These are phyloP conservation scores for Tilletia caries DNA, from an alignment of 1,284 basidiomycete species.

Conservation along the genomic window DNA sequence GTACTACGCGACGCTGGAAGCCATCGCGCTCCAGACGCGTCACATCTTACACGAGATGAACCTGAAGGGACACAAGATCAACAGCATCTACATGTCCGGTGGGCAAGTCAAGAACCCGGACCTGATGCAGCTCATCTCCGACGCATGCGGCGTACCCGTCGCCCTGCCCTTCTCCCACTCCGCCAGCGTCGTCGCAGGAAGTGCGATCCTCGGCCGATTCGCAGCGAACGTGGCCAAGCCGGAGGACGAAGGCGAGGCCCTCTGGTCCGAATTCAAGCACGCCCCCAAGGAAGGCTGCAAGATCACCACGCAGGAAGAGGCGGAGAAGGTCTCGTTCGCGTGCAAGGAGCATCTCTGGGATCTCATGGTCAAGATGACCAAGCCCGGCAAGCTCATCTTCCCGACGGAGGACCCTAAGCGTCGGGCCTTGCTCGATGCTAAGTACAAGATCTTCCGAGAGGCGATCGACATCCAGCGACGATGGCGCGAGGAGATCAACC, in stretches of 20 bases:
- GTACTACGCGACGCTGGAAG: conserved; percentile 87
- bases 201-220: conserved; percentile 87
- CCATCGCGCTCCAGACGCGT: conserved; percentile 88
- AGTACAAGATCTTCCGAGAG: conserved; percentile 90
- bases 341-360: conserved; percentile 76
- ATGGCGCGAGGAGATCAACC: conserved; percentile 60
- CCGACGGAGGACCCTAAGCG: conserved; percentile 61
- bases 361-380: conserved; percentile 94
- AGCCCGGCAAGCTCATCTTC: conserved; percentile 71
- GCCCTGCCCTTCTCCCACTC: conserved; percentile 72
- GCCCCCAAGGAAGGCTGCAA: conserved; percentile 32
- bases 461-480: conserved; percentile 78
- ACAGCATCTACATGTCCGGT: conserved; percentile 80
- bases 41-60: conserved; percentile 95
- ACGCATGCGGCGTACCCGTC: conserved; percentile 77
- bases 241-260: conserved; percentile 5
- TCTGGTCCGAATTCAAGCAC: conserved; percentile 19
- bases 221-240: conserved; percentile 64
- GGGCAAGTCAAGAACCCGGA: conserved; percentile 48
- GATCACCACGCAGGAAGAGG: conserved; percentile 56
- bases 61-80: conserved; percentile 74
- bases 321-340: conserved; percentile 59
- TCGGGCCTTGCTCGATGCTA: conserved; percentile 76
- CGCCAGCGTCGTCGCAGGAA: conserved; percentile 83
- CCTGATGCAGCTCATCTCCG: conserved; percentile 67